phyloP scores from a whole-genome alignment of 2,329 filamentous ascomycete species.

The Paraphaeosphaeria minitans region DNA sequence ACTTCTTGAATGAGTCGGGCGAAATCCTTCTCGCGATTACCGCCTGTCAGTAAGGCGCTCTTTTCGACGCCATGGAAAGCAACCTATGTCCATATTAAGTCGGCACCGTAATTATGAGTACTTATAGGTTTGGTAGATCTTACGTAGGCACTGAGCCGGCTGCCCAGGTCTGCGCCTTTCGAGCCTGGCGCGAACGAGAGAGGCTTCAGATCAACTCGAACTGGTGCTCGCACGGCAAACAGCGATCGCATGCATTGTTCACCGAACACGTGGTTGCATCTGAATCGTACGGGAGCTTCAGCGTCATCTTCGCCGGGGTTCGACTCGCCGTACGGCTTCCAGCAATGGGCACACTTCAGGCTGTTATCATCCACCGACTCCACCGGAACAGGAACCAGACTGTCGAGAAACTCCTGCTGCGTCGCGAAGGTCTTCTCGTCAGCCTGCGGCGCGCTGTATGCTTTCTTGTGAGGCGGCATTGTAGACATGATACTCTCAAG shows the following conservation, averaged over 20 bases:
- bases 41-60: slow-evolving; percentile 7
- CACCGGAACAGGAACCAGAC: slow-evolving; percentile 15
- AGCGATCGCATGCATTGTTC: slow-evolving; percentile 22
- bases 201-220: slow-evolving; percentile 7
- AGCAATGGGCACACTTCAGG: slow-evolving; percentile 24
- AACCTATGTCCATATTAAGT: neutral
- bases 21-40: slow-evolving; percentile 7
- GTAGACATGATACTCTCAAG: neutral
- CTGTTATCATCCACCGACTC: slow-evolving; percentile 13
- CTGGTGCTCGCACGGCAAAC: slow-evolving; percentile 13
- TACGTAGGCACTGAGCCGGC: slow-evolving; percentile 11
- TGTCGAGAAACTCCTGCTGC: slow-evolving; percentile 25
- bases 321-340: slow-evolving; percentile 25
- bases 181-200: slow-evolving; percentile 13
- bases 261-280: slow-evolving; percentile 25
- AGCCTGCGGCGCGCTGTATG: neutral
- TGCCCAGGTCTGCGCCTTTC: slow-evolving; percentile 13
- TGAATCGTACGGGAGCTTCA: slow-evolving; percentile 22
- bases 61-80: slow-evolving; percentile 1
- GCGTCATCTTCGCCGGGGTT: slow-evolving; percentile 24
- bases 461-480: neutral
- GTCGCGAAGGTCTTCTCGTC: slow-evolving; percentile 20
- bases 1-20: slow-evolving; percentile 6
- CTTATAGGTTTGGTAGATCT: neutral
- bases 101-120: neutral